A percentile compares a stretch with the other conserved stretches of the same genome.
These are phyloP conservation scores for Annona cherimola DNA, from an alignment of 164 flowering plant species.

Conservation along the genomic window DNA sequence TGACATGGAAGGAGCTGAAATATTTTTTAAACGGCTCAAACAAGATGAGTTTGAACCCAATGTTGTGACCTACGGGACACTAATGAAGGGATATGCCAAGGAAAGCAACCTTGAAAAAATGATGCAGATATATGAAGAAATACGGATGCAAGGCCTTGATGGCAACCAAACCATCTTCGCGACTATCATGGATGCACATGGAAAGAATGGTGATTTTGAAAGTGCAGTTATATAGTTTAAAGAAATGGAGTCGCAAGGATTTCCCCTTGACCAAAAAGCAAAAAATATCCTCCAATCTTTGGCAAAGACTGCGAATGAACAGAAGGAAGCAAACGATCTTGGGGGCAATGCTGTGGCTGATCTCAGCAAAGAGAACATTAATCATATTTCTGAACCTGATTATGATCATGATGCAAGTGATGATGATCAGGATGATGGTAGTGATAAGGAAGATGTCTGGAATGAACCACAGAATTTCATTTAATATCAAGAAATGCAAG, in stretches of 20 bases:
- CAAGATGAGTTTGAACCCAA: slow-evolving; percentile 73
- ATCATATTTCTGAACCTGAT: slow-evolving; percentile 11
- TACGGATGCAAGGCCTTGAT: slow-evolving; percentile 51
- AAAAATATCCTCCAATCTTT: slow-evolving; percentile 77
- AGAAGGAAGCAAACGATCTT: slow-evolving; percentile 54
- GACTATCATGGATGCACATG: slow-evolving; percentile 92
- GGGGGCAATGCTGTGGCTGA: slow-evolving; percentile 24
- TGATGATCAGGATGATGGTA: slow-evolving; percentile 19
- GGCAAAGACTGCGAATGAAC: slow-evolving; percentile 67
- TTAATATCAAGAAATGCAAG: slow-evolving; percentile 10
- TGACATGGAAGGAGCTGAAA: slow-evolving; percentile 96
- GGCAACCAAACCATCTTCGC: slow-evolving; percentile 73
- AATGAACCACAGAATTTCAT: background rate
- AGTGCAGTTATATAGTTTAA: slow-evolving; percentile 79
- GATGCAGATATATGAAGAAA: slow-evolving; percentile 77
- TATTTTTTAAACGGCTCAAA: slow-evolving; percentile 58
- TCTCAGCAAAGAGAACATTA: slow-evolving; percentile 2
- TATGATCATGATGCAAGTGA: slow-evolving; percentile 14
- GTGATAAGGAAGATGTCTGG: no score
- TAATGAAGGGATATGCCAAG: slow-evolving; percentile 89
- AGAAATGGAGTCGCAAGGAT: slow-evolving; percentile 68
- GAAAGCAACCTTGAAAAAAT: slow-evolving; percentile 63
- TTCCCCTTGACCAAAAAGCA: slow-evolving; percentile 82
- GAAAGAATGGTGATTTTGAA: slow-evolving; percentile 68
- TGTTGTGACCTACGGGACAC: slow-evolving; percentile 72